Evolutionary conservation across 2,329 filamentous ascomycete genomes (phyloP).

Genomic region (Annulohypoxylon truncatum): DNA sequence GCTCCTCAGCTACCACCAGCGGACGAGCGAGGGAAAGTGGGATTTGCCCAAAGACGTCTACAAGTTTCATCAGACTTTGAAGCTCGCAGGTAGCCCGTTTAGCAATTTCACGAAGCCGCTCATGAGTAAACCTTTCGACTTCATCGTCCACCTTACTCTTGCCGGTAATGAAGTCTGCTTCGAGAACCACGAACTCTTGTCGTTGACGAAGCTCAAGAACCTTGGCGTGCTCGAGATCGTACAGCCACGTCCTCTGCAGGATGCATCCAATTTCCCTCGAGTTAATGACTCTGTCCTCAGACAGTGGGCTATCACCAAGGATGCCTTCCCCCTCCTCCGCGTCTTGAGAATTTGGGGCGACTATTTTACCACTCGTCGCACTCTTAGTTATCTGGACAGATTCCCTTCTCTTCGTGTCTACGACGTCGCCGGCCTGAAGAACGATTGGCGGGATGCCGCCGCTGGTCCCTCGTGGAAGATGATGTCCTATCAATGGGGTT

Average conservation of each 20-base stretch:
- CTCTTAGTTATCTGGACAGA: constrained; percentile 55
- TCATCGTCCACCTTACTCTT: constrained; percentile 48
- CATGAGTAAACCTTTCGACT: constrained; percentile 49
- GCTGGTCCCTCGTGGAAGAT: not conserved
- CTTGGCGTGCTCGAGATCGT: constrained; percentile 62
- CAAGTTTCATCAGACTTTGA: not conserved
- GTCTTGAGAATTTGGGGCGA: constrained; percentile 60
- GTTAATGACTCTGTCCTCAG: constrained; percentile 60
- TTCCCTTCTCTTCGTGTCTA: constrained; percentile 61
- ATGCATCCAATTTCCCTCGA: constrained; percentile 49
- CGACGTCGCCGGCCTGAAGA: constrained; percentile 54
- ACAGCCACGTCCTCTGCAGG: constrained; percentile 49
- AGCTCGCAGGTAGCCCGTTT: constrained; percentile 39
- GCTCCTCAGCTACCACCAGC: not conserved
- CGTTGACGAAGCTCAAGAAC: constrained; percentile 57
- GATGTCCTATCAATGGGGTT: not conserved
- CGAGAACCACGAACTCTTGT: constrained; percentile 54
- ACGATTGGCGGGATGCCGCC: constrained; percentile 51
- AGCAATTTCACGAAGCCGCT: constrained; percentile 54
- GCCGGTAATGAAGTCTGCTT: constrained; percentile 24
- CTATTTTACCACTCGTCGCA: constrained; percentile 53
- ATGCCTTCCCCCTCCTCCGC: constrained; percentile 60
- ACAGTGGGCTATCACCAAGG: constrained; percentile 56
- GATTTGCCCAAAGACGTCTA: not conserved
- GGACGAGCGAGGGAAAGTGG: constrained; percentile 15